Evolutionary conservation across 805 yeast genomes (phyloP).

Genomic region (Candida caryicola): DNA sequence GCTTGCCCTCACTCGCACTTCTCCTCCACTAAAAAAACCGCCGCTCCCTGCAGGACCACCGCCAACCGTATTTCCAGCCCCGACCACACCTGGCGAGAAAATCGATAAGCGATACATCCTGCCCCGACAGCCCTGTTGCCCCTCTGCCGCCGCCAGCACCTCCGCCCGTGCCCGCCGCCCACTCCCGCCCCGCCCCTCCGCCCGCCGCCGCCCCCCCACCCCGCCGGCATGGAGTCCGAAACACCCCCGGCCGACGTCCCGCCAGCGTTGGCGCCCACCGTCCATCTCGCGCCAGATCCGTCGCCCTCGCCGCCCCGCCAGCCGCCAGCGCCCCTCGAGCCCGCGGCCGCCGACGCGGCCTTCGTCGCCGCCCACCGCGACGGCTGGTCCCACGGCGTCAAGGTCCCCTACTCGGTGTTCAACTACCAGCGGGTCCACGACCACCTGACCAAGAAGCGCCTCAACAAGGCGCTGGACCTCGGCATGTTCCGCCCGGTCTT

Average conservation of each 20-base stretch:
- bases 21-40: too few species aligned
- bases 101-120: too few species aligned
- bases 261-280: too few species aligned
- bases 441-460: constrained; percentile 11
- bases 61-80: not conserved
- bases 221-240: not conserved
- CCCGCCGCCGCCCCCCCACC: not conserved
- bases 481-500: constrained; percentile 21
- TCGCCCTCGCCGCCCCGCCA: not conserved
- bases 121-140: not conserved
- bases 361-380: not conserved
- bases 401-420: constrained; percentile 26
- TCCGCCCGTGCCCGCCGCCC: not conserved
- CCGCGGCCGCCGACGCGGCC: not conserved
- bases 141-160: not conserved
- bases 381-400: constrained; percentile 30
- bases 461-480: constrained; percentile 13
- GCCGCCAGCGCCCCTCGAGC: not conserved
- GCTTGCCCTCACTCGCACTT: too few species aligned
- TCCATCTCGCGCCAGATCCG: not conserved
- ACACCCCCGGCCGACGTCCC: not conserved
- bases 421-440: constrained; percentile 17
- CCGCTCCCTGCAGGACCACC: too few species aligned
- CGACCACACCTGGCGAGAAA: not conserved
- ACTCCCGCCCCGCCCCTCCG: not conserved